A percentile compares a stretch with the other conserved stretches of the same genome.
These are phyloP conservation scores for Wallacemonas sp. DNA, from an alignment of 208 protist genomes.

Conservation along the genomic window DNA sequence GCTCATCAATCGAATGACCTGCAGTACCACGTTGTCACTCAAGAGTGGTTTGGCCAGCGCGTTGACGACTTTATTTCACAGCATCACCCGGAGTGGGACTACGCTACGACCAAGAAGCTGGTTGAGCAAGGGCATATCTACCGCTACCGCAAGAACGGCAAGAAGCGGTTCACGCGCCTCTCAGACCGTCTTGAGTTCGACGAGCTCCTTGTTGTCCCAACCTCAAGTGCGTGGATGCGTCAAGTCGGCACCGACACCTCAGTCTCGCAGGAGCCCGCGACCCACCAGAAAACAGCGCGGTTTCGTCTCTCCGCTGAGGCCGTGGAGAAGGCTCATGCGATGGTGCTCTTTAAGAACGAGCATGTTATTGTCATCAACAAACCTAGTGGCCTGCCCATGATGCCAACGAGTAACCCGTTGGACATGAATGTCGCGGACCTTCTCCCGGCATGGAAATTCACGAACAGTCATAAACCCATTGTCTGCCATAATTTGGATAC, in stretches of 20 bases:
- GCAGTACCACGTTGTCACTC: constrained; percentile 85
- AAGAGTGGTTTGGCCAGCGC: constrained; percentile 87
- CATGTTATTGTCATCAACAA: constrained; percentile 95
- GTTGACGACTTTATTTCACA: constrained; percentile 83
- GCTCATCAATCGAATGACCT: constrained; percentile 48
- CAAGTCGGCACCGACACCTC: constrained; percentile 57
- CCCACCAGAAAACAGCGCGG: neutral
- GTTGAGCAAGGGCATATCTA: constrained; percentile 90
- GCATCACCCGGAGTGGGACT: constrained; percentile 86
- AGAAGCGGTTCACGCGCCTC: constrained; percentile 80
- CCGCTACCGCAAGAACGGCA: constrained; percentile 85
- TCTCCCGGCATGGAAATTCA: constrained; percentile 89
- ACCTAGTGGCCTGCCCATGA: constrained; percentile 88
- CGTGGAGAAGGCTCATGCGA: constrained; percentile 79
- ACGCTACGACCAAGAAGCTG: constrained; percentile 73
- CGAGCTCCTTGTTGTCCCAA: constrained; percentile 86
- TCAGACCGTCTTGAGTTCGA: constrained; percentile 89
- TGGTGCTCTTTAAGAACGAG: constrained; percentile 94
- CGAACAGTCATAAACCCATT: constrained; percentile 67
- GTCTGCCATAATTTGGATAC: constrained; percentile 90
- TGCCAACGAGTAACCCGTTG: constrained; percentile 76
- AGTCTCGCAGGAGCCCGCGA: constrained; percentile 4
- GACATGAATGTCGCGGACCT: constrained; percentile 89
- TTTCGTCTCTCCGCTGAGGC: constrained; percentile 71
- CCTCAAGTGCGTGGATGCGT: constrained; percentile 48